A percentile compares a stretch with the other conserved stretches of the same genome.
These are phyloP conservation scores for Penicillium canescens DNA, from an alignment of 495 filamentous ascomycete genomes.

Conservation along the genomic window DNA sequence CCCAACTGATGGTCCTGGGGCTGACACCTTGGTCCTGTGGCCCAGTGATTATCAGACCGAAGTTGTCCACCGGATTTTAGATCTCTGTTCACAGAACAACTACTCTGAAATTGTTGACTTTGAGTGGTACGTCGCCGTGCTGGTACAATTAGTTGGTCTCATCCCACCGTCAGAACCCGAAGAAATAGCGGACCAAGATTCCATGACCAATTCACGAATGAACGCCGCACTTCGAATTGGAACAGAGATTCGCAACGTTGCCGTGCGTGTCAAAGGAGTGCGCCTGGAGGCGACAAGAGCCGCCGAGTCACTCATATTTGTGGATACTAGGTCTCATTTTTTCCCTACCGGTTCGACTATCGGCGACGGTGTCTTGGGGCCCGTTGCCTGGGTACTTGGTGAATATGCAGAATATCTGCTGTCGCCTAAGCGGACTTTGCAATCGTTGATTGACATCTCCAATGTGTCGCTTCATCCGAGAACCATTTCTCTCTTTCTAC, in stretches of 20 bases:
- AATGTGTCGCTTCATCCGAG: slow-evolving; percentile 60
- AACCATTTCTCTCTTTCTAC: slow-evolving; percentile 74
- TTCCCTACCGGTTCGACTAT: slow-evolving; percentile 46
- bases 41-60: slow-evolving; percentile 81
- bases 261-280: slow-evolving; percentile 86
- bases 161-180: slow-evolving; percentile 44
- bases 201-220: slow-evolving; percentile 13
- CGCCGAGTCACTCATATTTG: slow-evolving; percentile 71
- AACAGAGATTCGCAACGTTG: slow-evolving; percentile 79
- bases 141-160: slow-evolving; percentile 77
- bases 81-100: slow-evolving; percentile 89
- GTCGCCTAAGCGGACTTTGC: slow-evolving; percentile 64
- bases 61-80: slow-evolving; percentile 76
- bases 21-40: slow-evolving; percentile 30
- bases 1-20: no score
- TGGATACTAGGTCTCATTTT: slow-evolving; percentile 44
- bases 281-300: slow-evolving; percentile 74
- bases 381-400: slow-evolving; percentile 80
- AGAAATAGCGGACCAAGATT: slow-evolving; percentile 10
- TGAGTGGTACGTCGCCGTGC: slow-evolving; percentile 90
- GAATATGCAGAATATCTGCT: slow-evolving; percentile 76
- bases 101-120: slow-evolving; percentile 86
- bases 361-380: slow-evolving; percentile 64
- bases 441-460: slow-evolving; percentile 67
- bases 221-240: slow-evolving; percentile 71